Evolutionary conservation across 1,284 basidiomycete genomes (phyloP), one percentile per base, ranked within the genome.

Genomic region (Pseudozyma hubeiensis): DNA sequence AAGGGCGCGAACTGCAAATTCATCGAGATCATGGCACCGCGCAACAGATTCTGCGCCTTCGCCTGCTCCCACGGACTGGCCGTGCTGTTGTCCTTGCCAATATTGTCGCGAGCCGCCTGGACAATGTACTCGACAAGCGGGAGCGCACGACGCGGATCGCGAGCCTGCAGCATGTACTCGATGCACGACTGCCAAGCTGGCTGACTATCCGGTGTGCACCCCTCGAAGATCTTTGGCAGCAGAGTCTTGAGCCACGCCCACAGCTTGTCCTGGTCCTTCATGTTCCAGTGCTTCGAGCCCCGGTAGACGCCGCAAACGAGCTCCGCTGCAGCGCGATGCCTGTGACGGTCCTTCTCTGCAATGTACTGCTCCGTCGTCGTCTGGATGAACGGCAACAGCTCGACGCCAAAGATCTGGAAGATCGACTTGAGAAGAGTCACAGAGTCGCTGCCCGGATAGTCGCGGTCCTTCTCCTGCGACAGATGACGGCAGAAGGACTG

Each of bases 251-350:
- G 87, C 97, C 96, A 99, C 34, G 86, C 81, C 94, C 93, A 96
- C 4, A 98, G 85, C 49, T 85, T 83, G 49, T 89, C 85, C 48
- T 89, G 88, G 66, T 88, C 86, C 54, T 86, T 85, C 61, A 87
- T 87, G 0, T 90, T 88, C 96, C 96, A 99, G 84, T 98, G 93
- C 85, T 97, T 97, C 13, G 91, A 90, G 30, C 94, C 95, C 88
- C 87, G 77, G 58, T 83, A 54, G 50, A 92, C 81, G 45, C 94
- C 95, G 47, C 90, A 88, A 39, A 97, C 84, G 34, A 97, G 86
- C 86, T 99, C 96, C 53, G 91, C 93, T 7, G 91, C 91, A 24
- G 93, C 93, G 34, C 95, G 89, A 81, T 96, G 94, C 85, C 93
- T 93, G 87, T 93, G 96, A 61, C 93, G 92, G 82, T 97, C 93